A percentile compares a stretch with the other conserved stretches of the same genome.
These are phyloP conservation scores for Metarhizium rileyi DNA, from an alignment of 2,329 filamentous ascomycete species.

Conservation along the genomic window DNA sequence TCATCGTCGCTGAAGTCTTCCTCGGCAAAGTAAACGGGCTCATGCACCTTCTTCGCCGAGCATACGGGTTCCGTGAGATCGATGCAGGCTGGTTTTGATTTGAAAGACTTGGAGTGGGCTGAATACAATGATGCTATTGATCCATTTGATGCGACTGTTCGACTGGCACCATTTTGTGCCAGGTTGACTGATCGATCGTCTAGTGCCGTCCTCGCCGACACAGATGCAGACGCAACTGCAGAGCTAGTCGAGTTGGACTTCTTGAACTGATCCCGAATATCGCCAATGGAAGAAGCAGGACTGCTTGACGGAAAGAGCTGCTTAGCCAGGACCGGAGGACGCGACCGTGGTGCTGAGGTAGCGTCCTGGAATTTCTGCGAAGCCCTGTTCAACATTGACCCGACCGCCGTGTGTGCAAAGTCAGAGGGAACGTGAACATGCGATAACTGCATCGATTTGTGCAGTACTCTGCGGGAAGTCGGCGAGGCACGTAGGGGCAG, in stretches of 20 bases:
- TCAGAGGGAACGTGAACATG: slow-evolving; percentile 14
- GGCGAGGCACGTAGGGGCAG: slow-evolving; percentile 27
- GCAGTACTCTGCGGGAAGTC: slow-evolving; percentile 18
- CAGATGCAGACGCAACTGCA: slow-evolving; percentile 19
- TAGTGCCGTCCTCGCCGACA: slow-evolving; percentile 29
- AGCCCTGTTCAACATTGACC: slow-evolving; percentile 11
- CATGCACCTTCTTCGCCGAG: slow-evolving; percentile 17
- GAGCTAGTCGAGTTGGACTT: slow-evolving; percentile 29
- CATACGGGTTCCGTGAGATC: slow-evolving; percentile 23
- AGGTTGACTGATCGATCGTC: slow-evolving; percentile 23
- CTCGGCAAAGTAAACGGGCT: slow-evolving; percentile 54
- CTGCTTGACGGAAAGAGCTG: slow-evolving; percentile 50
- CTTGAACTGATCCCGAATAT: slow-evolving; percentile 42
- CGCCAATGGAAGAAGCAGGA: slow-evolving; percentile 32
- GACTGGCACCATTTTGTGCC: slow-evolving; percentile 13
- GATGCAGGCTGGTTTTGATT: slow-evolving; percentile 18
- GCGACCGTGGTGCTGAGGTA: slow-evolving; percentile 27
- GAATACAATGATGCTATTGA: slow-evolving; percentile 25
- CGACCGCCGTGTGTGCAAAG: slow-evolving; percentile 1
- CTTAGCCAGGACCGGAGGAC: slow-evolving; percentile 32
- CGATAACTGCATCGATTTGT: slow-evolving; percentile 14
- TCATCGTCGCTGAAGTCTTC: slow-evolving; percentile 84
- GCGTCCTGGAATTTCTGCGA: slow-evolving; percentile 6
- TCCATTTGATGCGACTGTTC: slow-evolving; percentile 1
- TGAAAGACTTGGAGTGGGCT: slow-evolving; percentile 38